A percentile compares a stretch with the other conserved stretches of the same genome.
Conservation (phyloP, 2,329 filamentous ascomycete species). For the Acephala macrosclerotiorum region DNA sequence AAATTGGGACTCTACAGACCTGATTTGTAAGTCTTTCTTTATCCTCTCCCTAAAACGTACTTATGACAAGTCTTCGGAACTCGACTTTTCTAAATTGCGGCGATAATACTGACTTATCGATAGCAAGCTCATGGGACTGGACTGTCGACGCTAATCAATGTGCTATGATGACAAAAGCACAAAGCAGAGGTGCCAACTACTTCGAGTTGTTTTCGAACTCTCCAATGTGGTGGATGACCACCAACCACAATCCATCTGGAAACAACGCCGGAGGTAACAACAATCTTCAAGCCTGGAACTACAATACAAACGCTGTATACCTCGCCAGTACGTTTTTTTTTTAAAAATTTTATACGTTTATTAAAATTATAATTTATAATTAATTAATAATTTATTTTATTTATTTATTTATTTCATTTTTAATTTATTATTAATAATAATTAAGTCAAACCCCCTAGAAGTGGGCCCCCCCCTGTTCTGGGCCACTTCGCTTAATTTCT, state of each 20-base stretch:
- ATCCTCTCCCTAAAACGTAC: too few relatives aligned
- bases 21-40: constrained; percentile 30
- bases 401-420: too few relatives aligned
- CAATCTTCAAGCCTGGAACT: constrained; percentile 51
- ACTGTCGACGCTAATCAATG: constrained; percentile 50
- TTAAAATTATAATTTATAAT: too few relatives aligned
- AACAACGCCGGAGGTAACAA: constrained; percentile 45
- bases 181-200: constrained; percentile 45
- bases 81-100: too few relatives aligned
- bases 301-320: constrained; percentile 49
- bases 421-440: too few relatives aligned
- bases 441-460: too few relatives aligned
- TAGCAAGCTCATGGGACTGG: constrained; percentile 50
- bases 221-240: constrained; percentile 55
- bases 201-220: constrained; percentile 52
- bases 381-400: too few relatives aligned
- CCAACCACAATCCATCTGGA: constrained; percentile 52
- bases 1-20: constrained; percentile 47
- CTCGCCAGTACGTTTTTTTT: constrained; percentile 49
- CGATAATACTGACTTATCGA: background rate
- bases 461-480: too few relatives aligned
- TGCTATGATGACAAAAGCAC: constrained; percentile 48
- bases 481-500: too few relatives aligned
- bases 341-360: too few relatives aligned
- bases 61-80: too few relatives aligned